Base-by-base conservation (phyloP, 1,139 yeast species). In the Yamadazyma aaseri region DNA sequence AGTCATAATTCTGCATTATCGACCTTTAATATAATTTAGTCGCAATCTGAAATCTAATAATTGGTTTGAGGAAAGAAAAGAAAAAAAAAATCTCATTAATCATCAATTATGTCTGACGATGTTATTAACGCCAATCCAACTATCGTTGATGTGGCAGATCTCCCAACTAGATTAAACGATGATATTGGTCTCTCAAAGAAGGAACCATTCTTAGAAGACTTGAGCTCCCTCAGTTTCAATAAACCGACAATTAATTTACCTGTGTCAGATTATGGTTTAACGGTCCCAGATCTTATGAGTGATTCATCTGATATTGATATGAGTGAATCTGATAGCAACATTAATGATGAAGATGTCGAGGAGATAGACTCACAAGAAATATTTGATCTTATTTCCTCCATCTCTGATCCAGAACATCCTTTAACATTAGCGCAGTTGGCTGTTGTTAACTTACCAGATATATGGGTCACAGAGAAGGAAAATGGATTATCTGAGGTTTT, bases 401-500 rank as follows among this genome's bases (percentile, higher is more conserved):
- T 94, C 16, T 86, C 95, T 0, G 99, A 94, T 56, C 99, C 99
- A 2, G 99, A 94, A 53, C 99, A 94, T 56, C 99, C 99, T 0
- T 67, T 94, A 27, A 85, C 97, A 0, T 68, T 94, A 39, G 98
- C 97, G 0, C 98, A 94, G 58, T 71, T 94, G 12, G 94, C 97
- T 0, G 97, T 94, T 28, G 96, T 94, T 2, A 89, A 89, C 51
- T 66, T 94, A 32, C 72, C 73, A 2, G 96, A 94, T 55, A 92
- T 94, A 38, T 56, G 63, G 24, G 87, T 94, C 6, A 73, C 74
- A 1, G 47, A 52, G 15, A 59, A 58, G 25, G 64, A 68, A 20
- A 52, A 60, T 10, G 76, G 76, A 28, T 76, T 86, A 51, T 85
- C 94, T 0, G 87, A 84, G 43, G 87, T 94, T 0, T 55, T 78